phyloP scores from a whole-genome alignment of 768 basidiomycete species.

The Polyporus arcularius region DNA sequence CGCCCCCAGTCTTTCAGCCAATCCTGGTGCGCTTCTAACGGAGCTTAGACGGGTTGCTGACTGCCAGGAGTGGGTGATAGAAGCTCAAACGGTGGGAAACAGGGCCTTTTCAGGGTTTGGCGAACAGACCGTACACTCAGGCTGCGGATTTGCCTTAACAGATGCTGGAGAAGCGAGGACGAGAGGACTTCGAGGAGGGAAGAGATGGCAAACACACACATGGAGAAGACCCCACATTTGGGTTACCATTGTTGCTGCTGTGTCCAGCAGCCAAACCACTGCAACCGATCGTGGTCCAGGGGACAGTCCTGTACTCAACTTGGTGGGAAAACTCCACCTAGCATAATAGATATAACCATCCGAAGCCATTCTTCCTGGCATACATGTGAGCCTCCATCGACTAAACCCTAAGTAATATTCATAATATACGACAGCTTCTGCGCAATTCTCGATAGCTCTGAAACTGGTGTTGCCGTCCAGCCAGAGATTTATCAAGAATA shows the following conservation, averaged over 20 bases:
- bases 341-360: constrained; percentile 49
- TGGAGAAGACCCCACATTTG: too few relatives aligned
- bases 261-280: too few relatives aligned
- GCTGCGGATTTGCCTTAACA: too few relatives aligned
- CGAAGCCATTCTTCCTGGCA: constrained; percentile 52
- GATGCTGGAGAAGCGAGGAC: too few relatives aligned
- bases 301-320: constrained; percentile 42
- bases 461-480: constrained; percentile 54
- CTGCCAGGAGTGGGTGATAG: background rate
- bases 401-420: background rate
- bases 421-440: constrained; percentile 42
- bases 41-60: background rate
- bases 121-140: too few relatives aligned
- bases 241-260: too few relatives aligned
- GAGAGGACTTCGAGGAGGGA: too few relatives aligned
- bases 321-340: constrained; percentile 62
- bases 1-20: constrained; percentile 1
- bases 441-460: constrained; percentile 58
- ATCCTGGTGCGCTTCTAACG: constrained; percentile 1
- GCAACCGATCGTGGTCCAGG: too few relatives aligned
- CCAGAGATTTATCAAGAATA: constrained; percentile 35
- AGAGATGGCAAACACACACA: too few relatives aligned
- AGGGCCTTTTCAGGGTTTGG: too few relatives aligned
- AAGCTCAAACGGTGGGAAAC: background rate
- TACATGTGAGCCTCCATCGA: constrained; percentile 45